Evolutionary conservation across 805 yeast species (phyloP), one percentile per base, ranked within the genome.

Genomic region (Candida sphagnicola): DNA sequence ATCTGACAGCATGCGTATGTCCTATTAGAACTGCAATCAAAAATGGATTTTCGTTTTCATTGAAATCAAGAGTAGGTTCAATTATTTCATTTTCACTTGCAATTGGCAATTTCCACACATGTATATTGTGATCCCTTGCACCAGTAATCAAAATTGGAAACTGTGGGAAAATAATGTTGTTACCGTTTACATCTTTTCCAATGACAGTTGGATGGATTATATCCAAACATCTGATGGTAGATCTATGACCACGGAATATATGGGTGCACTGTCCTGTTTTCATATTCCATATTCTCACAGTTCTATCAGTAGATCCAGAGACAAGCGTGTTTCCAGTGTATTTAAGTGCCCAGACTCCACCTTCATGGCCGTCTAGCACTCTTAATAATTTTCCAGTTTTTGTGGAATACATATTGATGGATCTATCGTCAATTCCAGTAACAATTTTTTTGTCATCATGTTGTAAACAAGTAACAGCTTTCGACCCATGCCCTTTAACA

Each of bases 341-440:
- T 61, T 91, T 88, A 57, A 93, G 72, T 1, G 99, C 98, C 99
- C 99, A 93, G 4, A 93, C 99, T 28, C 99, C 99, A 32, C 99
- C 99, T 39, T 85, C 95, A 56, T 93, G 99, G 5, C 96, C 97
- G 31, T 73, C 70, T 31, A 93, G 69, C 4, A 80, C 79, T 30
- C 74, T 67, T 6, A 80, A 52, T 37, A 82, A 67, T 30, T 66
- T 64, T 4, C 97, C 97, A 1, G 85, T 78, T 21, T 71, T 66
- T 1, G 96, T 80, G 47, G 83, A 82, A 60, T 86, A 88, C 6
- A 93, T 80, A 46, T 86, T 81, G 44, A 93, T 86, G 56, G 78
- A 75, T 45, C 77, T 78, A 47, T 88, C 96, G 51, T 90, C 97
- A 1, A 95, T 89, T 21, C 96, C 96, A 2, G 96, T 89, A 41